Evolutionary conservation across 257 asterid species (phyloP).

Genomic region (Cruciata laevipes): DNA sequence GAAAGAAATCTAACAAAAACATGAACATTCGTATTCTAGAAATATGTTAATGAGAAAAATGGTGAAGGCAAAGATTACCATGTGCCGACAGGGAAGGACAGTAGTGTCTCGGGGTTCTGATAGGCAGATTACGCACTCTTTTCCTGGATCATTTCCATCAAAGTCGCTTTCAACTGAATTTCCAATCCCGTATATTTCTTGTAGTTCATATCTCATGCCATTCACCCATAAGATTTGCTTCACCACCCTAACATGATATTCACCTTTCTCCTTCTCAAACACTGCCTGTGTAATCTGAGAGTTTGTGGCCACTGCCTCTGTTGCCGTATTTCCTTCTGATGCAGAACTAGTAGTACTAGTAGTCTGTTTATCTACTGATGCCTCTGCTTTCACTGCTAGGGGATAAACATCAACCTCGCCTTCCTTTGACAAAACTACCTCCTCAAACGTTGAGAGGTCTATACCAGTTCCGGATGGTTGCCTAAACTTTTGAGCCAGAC

Average conservation of each 20-base stretch:
- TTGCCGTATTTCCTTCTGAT: conserved; percentile 22
- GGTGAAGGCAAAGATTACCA: conserved; percentile 36
- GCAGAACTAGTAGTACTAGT: conserved; percentile 8
- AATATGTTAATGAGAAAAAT: neutral
- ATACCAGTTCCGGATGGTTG: conserved; percentile 90
- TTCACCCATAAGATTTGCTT: conserved; percentile 81
- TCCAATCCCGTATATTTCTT: conserved; percentile 82
- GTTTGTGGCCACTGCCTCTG: conserved; percentile 38
- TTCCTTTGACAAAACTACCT: conserved; percentile 52
- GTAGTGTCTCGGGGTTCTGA: conserved; percentile 88
- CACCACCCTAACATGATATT: conserved; percentile 58
- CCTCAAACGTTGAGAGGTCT: conserved; percentile 59
- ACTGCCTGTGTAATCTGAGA: conserved; percentile 83
- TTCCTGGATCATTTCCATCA: conserved; percentile 72
- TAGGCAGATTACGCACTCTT: conserved; percentile 89
- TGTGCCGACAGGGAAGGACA: conserved; percentile 90
- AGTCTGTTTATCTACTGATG: conserved; percentile 29
- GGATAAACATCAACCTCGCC: conserved; percentile 64
- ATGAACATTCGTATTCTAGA: neutral
- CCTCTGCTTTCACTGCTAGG: conserved; percentile 81
- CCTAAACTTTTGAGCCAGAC: conserved; percentile 74
- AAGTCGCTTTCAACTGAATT: conserved; percentile 61
- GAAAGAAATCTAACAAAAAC: neutral
- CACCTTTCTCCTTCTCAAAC: conserved; percentile 77
- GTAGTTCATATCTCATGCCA: conserved; percentile 79